Evolutionary conservation across 2,329 filamentous ascomycete genomes (phyloP), one percentile per base, ranked within the genome.

Genomic region (Beauveria medogensis): DNA sequence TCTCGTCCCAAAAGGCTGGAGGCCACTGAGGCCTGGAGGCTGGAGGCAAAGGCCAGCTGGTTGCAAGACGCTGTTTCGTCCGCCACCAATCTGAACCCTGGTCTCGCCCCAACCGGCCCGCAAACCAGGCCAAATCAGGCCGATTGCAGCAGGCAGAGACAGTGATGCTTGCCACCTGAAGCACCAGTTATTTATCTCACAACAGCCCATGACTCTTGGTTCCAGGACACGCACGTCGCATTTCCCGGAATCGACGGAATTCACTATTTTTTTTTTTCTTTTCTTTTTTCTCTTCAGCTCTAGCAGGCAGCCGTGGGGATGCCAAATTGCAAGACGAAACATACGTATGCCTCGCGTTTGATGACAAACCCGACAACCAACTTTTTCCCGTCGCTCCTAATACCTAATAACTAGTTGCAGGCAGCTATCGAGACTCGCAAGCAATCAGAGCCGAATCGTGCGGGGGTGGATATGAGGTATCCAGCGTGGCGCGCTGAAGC

Each of bases 111-210:
- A 51, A 34, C 55, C 55, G 10, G 22, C 26, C 54, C 26, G 44
- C 46, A 30, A 30, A 41, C 41, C 53, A 59, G 24, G 22, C 56
- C 56, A 4, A 51, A 37, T 37, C 34, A 50, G 44, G 24, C 48
- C 57, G 14, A 59, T 54, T 59, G 57, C 48, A 47, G 41, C 57
- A 59, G 57, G 57, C 28, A 59, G 50, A 53, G 57, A 59, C 57
- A 59, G 18, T 50, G 44, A 48, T 57, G 55, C 46, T 46, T 41
- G 43, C 55, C 46, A 58, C 56, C 56, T 59, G 56, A 59, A 59
- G 56, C 56, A 59, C 16, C 22, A 58, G 9, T 18, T 37, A 37
- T 16, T 37, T 14, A 37, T 37, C 5, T 12, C 20, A 40, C 30
- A 28, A 24, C 46, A 40, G 34, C 34, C 34, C 34, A 37, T 37